A percentile compares a stretch with the other conserved stretches of the same genome.
These are phyloP conservation scores for Clavispora phyllophila DNA, from an alignment of 805 yeast genomes.

Conservation along the genomic window DNA sequence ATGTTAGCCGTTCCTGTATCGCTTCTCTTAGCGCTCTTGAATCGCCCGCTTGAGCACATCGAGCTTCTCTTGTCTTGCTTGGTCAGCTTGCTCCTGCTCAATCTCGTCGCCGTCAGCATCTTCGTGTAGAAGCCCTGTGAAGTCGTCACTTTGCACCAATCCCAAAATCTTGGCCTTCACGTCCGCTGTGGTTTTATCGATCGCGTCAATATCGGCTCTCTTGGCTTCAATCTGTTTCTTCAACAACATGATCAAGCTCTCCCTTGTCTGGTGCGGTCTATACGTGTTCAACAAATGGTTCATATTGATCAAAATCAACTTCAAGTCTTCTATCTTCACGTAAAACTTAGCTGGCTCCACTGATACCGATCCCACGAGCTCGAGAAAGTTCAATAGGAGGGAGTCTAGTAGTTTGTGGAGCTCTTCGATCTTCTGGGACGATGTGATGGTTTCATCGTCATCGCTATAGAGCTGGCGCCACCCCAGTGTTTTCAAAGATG, in stretches of 20 bases:
- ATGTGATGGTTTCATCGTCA: constrained; percentile 31
- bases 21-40: background rate
- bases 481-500: constrained; percentile 71
- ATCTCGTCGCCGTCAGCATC: background rate
- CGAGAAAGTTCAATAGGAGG: constrained; percentile 72
- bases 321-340: constrained; percentile 68
- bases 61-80: background rate
- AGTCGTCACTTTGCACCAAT: constrained; percentile 12
- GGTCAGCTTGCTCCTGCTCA: background rate
- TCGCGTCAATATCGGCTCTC: constrained; percentile 44
- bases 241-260: constrained; percentile 71
- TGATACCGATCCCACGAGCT: constrained; percentile 71
- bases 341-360: constrained; percentile 61
- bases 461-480: constrained; percentile 63
- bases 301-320: constrained; percentile 77
- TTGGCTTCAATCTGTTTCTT: constrained; percentile 67
- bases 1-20: no score
- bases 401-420: constrained; percentile 78
- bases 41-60: background rate
- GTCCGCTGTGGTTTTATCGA: constrained; percentile 36
- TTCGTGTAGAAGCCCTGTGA: background rate
- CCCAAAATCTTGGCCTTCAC: constrained; percentile 33
- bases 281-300: constrained; percentile 90
- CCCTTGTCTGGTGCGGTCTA: constrained; percentile 93
- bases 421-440: constrained; percentile 56